Base-by-base conservation (phyloP, 192 early-diverging fungal species). In the Dissophora ornata region DNA sequence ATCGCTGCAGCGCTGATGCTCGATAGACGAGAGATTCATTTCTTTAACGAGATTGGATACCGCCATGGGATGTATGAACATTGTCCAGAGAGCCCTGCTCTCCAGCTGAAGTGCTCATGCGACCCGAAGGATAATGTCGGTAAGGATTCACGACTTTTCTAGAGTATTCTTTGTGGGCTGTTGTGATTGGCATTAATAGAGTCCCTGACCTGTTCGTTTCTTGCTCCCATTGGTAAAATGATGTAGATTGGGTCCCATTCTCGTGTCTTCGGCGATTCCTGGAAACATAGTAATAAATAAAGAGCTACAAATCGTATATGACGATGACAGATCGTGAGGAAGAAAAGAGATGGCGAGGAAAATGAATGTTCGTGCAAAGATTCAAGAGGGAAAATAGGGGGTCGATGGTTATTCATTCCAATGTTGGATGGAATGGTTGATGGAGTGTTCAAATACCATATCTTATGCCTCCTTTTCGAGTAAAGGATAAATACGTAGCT, bases 41-140 rank as follows among this genome's bases (percentile, higher is more conserved):
- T 87, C 65, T 93, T 93, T 69, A 83, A 93, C 63, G 89, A 93
- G 49, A 88, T 93, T 54, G 90, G 87, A 1, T 92, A 92, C 58
- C 67, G 79, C 30, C 93, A 95, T 65, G 79, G 80, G 7, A 85
- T 87, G 46, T 90, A 87, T 63, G 81, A 83, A 57, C 90, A 93
- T 70, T 95, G 93, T 75, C 91, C 92, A 2, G 82, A 83, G 34
- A 82, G 87, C 44, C 66, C 68, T 15, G 66, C 71, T 21, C 51
- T 81, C 19, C 84, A 84, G 46, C 57, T 78, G 24, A 85, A 84
- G 46, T 87, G 86, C 34, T 68, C 80, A 49, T 87, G 86, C 51
- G 78, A 84, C 64, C 69, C 82, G 9, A 63, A 59, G 15, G 79
- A 87, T 7, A 85, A 80, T 51, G 81, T 87, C 69, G 86, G 86